Percentiles rank a stretch among this genome's conserved stretches.
Evolutionary conservation across 1,139 yeast genomes (phyloP).

Genomic region (Yamadazyma sp.): DNA sequence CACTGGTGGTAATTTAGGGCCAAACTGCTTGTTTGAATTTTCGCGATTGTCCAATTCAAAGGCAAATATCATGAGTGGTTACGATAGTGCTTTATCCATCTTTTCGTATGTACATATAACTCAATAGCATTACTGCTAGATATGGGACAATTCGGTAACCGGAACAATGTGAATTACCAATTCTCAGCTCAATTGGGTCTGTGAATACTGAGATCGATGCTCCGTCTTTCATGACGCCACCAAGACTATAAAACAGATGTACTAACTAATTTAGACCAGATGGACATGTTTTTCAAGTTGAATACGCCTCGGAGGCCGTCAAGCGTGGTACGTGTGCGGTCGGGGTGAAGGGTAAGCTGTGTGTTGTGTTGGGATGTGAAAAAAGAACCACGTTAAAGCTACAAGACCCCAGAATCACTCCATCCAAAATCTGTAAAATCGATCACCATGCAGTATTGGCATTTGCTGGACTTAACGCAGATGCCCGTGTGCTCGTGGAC

Average conservation of each 20-base stretch:
- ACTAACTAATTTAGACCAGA: constrained; percentile 65
- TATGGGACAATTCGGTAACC: no score
- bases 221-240: constrained; percentile 3
- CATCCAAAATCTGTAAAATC: constrained; percentile 87
- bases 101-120: constrained; percentile 68
- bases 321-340: constrained; percentile 98
- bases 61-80: constrained; percentile 73
- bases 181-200: background rate
- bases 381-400: constrained; percentile 91
- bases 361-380: constrained; percentile 94
- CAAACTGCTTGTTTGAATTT: no score
- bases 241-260: background rate
- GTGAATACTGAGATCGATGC: background rate
- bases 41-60: constrained; percentile 4
- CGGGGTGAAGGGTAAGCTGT: constrained; percentile 87
- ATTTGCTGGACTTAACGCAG: constrained; percentile 98
- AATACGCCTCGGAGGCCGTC: constrained; percentile 96
- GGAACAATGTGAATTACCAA: no score
- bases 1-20: no score
- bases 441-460: constrained; percentile 91
- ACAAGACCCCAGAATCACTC: constrained; percentile 95
- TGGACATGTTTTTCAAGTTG: constrained; percentile 98
- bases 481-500: constrained; percentile 91
- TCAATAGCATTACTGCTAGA: no score
- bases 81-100: constrained; percentile 98